Conservation (phyloP, 345 rosid genomes). For the Boechera retrofracta region DNA sequence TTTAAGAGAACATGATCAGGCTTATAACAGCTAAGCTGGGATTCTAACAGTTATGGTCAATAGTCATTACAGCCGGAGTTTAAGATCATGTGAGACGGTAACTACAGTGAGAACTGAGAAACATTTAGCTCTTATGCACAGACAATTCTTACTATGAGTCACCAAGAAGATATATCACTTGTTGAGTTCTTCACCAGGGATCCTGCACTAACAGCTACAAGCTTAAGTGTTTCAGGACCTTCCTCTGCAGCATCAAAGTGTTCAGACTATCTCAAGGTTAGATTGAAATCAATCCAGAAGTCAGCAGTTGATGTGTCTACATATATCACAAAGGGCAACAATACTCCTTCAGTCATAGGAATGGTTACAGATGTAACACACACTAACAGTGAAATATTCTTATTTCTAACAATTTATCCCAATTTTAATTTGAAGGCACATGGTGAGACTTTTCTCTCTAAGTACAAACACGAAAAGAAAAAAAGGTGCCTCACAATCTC, state of each 20-base stretch:
- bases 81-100: not conserved
- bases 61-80: not conserved
- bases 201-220: slow-evolving; percentile 50
- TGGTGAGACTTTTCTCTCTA: not conserved
- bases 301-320: not conserved
- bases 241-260: slow-evolving; percentile 53
- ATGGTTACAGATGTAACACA: not conserved
- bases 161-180: slow-evolving; percentile 49
- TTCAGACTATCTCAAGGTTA: slow-evolving; percentile 47
- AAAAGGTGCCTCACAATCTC: not conserved
- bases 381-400: not conserved
- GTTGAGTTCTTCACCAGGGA: slow-evolving; percentile 47
- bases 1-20: slow-evolving; percentile 13
- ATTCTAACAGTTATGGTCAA: not conserved
- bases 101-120: not conserved
- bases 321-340: slow-evolving; percentile 12
- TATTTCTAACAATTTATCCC: not conserved
- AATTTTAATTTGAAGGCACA: slow-evolving; percentile 8
- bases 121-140: slow-evolving; percentile 3
- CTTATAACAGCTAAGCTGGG: not conserved
- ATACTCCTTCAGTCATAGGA: slow-evolving; percentile 4
- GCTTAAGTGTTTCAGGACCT: slow-evolving; percentile 49
- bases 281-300: slow-evolving; percentile 11
- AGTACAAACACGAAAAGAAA: not conserved
- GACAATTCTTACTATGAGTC: slow-evolving; percentile 24